A percentile compares a stretch with the other conserved stretches of the same genome.
Conservation (phyloP, 2,329 filamentous ascomycete genomes). For the Beauveria varroae region DNA sequence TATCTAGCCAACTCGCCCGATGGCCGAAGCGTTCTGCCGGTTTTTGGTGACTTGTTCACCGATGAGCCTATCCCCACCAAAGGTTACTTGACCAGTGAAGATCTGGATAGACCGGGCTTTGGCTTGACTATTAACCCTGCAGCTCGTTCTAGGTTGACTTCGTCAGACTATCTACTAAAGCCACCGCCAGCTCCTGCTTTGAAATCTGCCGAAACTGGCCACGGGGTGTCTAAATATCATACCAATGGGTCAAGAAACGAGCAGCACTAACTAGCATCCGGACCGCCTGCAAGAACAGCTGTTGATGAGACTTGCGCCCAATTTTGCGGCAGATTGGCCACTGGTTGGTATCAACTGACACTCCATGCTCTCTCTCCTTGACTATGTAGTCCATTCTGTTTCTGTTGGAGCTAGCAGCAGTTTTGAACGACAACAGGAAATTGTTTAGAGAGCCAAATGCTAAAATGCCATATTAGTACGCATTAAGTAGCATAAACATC, state of each 20-base stretch:
- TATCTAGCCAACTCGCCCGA: constrained; percentile 91
- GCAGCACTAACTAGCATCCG: too few species aligned
- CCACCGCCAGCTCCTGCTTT: constrained; percentile 48
- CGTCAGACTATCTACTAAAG: constrained; percentile 64
- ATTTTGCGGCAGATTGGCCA: too few species aligned
- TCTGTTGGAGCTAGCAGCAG: too few species aligned
- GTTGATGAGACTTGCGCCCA: too few species aligned
- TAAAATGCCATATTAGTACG: too few species aligned
- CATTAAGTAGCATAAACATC: too few species aligned
- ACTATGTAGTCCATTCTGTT: too few species aligned
- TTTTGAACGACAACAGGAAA: too few species aligned
- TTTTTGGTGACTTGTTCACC: constrained; percentile 84
- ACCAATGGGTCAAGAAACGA: background rate
- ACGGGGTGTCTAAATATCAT: constrained; percentile 3
- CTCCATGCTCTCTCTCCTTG: too few species aligned
- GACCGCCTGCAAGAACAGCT: too few species aligned
- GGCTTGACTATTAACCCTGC: constrained; percentile 79
- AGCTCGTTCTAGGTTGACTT: constrained; percentile 62
- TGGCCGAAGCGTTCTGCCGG: constrained; percentile 80
- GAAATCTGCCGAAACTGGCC: constrained; percentile 21
- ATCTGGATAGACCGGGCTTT: constrained; percentile 85
- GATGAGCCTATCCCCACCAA: constrained; percentile 85
- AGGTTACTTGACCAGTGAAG: constrained; percentile 70
- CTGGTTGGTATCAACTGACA: too few species aligned
- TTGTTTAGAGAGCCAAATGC: too few species aligned